Base-by-base conservation (phyloP, 2,329 filamentous ascomycete genomes). In the Aspergillus costaricaensis region DNA sequence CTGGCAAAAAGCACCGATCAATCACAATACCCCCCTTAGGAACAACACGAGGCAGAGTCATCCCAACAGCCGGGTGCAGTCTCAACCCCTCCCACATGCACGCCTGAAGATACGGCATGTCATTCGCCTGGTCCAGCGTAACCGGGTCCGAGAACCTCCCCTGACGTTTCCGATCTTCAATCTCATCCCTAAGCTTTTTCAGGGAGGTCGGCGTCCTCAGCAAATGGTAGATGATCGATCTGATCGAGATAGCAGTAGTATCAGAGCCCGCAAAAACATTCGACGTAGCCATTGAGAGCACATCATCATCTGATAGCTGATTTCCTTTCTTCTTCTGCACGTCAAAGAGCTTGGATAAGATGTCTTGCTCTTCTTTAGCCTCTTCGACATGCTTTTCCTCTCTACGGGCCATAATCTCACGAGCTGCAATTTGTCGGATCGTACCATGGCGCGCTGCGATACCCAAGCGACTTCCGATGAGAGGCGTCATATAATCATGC, bases 241-340 rank as follows among this genome's bases (percentile, higher is more conserved):
- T 72, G 8, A 74, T 60, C 1, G 69, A 67, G 1, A 71, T 68
- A 41, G 68, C 74, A 9, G 72, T 71, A 4, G 73, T 76, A 55
- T 77, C 77, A 0, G 69, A 65, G 1, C 74, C 75, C 1, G 74
- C 74, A 3, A 72, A 72, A 1, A 77, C 63, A 21, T 68, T 75
- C 15, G 64, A 68, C 5, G 68, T 63, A 1, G 70, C 72, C 14
- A 66, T 68, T n/a, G 67, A 67, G 15, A 70, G 59, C 25, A 77
- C 63, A 14, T 75, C 73, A 3, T 67, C 66, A 53, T 72, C 69
- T 0, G 64, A 59, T 60, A 76, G 66, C 2, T 66, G 68, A 10
- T 59, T 58, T 7, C 55, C 60, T 25, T 59, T 36, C 9, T 39
- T 43, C 14, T 32, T 39, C 4, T 51, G 54, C 10, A 57, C 43